These are phyloP conservation scores for Ophiosphaerella narmari DNA, from an alignment of 2,329 filamentous ascomycete genomes.

Conservation along the genomic window DNA sequence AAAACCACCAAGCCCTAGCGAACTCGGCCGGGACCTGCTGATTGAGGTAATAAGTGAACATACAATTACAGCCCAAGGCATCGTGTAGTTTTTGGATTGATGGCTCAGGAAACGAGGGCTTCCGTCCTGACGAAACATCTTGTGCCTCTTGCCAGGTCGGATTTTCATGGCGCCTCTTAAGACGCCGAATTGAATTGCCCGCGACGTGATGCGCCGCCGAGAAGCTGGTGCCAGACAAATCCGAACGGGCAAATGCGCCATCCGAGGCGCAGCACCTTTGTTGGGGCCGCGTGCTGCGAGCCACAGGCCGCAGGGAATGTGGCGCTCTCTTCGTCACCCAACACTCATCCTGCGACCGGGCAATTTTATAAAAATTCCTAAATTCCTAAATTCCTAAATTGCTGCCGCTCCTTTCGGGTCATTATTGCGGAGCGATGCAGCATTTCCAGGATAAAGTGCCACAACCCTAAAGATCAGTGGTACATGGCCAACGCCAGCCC, in stretches of 20 bases:
- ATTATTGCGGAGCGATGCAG: no score
- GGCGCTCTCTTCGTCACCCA: slow-evolving; percentile 17
- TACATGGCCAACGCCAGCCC: slow-evolving; percentile 15
- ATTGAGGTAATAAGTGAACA: neutral
- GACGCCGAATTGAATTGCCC: neutral
- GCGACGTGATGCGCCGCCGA: slow-evolving; percentile 11
- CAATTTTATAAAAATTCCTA: slow-evolving; percentile 2
- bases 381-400: neutral
- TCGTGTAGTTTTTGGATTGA: neutral
- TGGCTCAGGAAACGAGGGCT: slow-evolving; percentile 22
- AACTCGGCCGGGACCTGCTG: slow-evolving; percentile 5
- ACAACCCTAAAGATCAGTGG: slow-evolving; percentile 10
- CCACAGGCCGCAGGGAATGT: slow-evolving; percentile 4
- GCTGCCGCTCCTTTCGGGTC: neutral
- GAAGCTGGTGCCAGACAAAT: neutral
- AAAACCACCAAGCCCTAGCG: slow-evolving; percentile 6
- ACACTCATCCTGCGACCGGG: neutral
- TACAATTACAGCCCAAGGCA: neutral
- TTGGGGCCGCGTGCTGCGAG: neutral
- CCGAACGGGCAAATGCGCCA: slow-evolving; percentile 6
- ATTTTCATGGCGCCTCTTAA: neutral
- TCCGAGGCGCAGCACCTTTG: slow-evolving; percentile 22
- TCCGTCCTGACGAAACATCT: slow-evolving; percentile 14
- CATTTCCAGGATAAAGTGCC: no score
- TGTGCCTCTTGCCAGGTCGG: slow-evolving; percentile 2